Percentiles rank a stretch among this genome's conserved stretches.
phyloP scores from a whole-genome alignment of 2,329 filamentous ascomycete genomes.

The Gremmenia infestans region DNA sequence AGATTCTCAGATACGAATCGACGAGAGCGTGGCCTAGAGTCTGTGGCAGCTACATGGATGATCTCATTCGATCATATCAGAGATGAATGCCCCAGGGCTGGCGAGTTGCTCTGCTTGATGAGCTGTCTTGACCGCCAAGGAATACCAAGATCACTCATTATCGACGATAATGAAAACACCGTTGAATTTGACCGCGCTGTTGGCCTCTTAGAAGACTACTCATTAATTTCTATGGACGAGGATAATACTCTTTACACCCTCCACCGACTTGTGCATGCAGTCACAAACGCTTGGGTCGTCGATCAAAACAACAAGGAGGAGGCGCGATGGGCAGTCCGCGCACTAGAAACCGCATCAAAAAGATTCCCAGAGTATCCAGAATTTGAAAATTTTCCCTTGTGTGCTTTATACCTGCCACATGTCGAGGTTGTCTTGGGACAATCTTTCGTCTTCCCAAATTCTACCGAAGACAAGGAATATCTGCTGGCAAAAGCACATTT shows the following conservation, averaged over 20 bases:
- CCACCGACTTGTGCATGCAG: slow-evolving; percentile 19
- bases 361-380: neutral
- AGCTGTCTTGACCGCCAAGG: slow-evolving; percentile 20
- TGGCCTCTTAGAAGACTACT: slow-evolving; percentile 33
- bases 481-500: too few species aligned
- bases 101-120: slow-evolving; percentile 20
- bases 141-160: slow-evolving; percentile 18
- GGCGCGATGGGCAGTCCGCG: neutral
- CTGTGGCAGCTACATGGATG: slow-evolving; percentile 35
- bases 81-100: slow-evolving; percentile 14
- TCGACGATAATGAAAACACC: neutral
- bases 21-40: slow-evolving; percentile 32
- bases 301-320: neutral
- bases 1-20: slow-evolving; percentile 29
- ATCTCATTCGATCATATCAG: slow-evolving; percentile 35
- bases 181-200: slow-evolving; percentile 33
- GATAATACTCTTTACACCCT: slow-evolving; percentile 13
- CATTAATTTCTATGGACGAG: slow-evolving; percentile 29
- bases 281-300: slow-evolving; percentile 21
- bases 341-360: neutral
- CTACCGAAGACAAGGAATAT: too few species aligned
- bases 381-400: too few species aligned
- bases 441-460: too few species aligned
- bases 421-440: too few species aligned
- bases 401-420: too few species aligned